Conservation (phyloP, 257 asterid species). For the Forsythia viridissima region DNA sequence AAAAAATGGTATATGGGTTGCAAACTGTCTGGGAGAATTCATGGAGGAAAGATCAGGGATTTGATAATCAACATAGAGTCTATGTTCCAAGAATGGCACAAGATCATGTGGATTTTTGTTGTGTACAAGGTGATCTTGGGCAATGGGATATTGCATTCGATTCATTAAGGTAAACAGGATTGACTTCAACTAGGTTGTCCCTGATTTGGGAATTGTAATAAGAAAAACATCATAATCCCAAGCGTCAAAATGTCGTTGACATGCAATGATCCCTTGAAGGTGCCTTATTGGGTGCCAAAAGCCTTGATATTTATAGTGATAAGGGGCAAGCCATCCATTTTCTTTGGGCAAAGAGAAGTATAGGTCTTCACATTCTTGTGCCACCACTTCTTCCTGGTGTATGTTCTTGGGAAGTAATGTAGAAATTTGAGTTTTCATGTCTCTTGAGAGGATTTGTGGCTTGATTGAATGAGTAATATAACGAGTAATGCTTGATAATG, state of each 20-base stretch:
- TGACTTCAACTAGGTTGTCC: conserved; percentile 24
- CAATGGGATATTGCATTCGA: background rate
- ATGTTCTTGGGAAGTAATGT: background rate
- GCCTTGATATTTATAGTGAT: conserved; percentile 6
- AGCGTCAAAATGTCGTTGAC: conserved; percentile 1
- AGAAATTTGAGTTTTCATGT: background rate
- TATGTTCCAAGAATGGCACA: conserved; percentile 18
- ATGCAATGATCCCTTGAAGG: conserved; percentile 12
- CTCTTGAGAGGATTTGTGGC: too few species aligned
- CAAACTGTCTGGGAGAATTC: background rate
- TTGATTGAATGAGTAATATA: too few species aligned
- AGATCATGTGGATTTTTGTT: conserved; percentile 25
- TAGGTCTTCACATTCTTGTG: background rate
- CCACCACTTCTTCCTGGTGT: background rate
- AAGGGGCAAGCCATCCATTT: conserved; percentile 5
- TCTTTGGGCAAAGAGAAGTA: background rate
- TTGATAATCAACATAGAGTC: background rate
- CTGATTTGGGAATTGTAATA: conserved; percentile 20
- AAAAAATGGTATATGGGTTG: conserved; percentile 20
- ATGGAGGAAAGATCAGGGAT: background rate
- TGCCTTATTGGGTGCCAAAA: background rate
- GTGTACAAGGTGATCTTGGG: conserved; percentile 15
- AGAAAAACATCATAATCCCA: conserved; percentile 6
- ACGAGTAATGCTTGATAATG: too few species aligned
- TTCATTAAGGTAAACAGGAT: conserved; percentile 7